Evolutionary conservation across 1,284 basidiomycete genomes (phyloP).

Genomic region (Trametes versicolor): DNA sequence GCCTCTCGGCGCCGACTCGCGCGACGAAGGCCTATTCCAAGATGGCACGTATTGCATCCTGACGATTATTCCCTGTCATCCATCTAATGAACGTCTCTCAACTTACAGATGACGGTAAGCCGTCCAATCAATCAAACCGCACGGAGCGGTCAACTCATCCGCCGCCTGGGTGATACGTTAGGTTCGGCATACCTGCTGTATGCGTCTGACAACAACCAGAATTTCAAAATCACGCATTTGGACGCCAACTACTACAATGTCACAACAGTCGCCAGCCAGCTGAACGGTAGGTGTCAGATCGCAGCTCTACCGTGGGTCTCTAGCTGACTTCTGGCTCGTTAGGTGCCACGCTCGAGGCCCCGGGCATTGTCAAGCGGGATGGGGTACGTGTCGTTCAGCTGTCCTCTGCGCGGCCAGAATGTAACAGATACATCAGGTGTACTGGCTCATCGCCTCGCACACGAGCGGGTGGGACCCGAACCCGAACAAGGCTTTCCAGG

Average conservation of each 20-base stretch:
- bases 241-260: conserved; percentile 69
- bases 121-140: not conserved
- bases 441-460: conserved; percentile 70
- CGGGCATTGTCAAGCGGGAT: conserved; percentile 68
- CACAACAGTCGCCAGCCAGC: conserved; percentile 55
- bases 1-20: conserved; percentile 66
- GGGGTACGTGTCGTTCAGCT: conserved; percentile 48
- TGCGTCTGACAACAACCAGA: conserved; percentile 74
- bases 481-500: conserved; percentile 67
- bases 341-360: conserved; percentile 69
- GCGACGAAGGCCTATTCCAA: conserved; percentile 67
- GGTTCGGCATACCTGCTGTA: conserved; percentile 64
- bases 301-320: not conserved
- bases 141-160: conserved; percentile 19
- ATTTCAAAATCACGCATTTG: conserved; percentile 70
- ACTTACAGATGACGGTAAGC: conserved; percentile 33
- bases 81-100: not conserved
- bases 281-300: conserved; percentile 50
- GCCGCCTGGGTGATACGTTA: conserved; percentile 34
- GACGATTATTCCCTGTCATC: not conserved
- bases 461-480: conserved; percentile 70
- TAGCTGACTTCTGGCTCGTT: not conserved
- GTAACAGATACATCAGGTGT: conserved; percentile 48
- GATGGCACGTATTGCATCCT: conserved; percentile 52
- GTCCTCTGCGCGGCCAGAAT: not conserved